Conservation (phyloP, 257 asterid genomes). For the Solanum stenotomum region DNA sequence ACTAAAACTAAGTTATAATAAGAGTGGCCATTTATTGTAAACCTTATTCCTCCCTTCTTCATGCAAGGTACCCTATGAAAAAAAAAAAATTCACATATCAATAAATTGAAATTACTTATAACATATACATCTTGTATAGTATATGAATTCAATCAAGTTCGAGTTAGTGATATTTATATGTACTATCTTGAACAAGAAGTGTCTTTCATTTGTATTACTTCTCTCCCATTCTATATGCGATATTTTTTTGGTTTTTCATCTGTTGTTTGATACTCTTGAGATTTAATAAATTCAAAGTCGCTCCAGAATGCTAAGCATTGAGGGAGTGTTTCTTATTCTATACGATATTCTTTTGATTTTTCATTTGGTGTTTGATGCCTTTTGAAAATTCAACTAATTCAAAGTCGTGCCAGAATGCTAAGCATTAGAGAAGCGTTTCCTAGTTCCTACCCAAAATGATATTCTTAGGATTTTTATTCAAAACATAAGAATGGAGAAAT, state of each 20-base stretch:
- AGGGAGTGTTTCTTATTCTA: not conserved
- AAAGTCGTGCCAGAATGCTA: not conserved
- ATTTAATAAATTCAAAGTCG: not conserved
- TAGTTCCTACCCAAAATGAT: not conserved
- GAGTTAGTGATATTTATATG: not conserved
- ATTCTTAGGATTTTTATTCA: rapidly evolving
- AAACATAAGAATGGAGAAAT: not conserved
- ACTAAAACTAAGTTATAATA: constrained; percentile 74
- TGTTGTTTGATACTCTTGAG: not conserved
- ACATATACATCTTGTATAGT: not conserved
- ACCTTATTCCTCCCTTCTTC: constrained; percentile 81
- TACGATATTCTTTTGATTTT: not conserved
- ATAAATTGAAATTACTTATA: not conserved
- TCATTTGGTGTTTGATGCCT: not conserved
- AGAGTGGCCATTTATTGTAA: constrained; percentile 79
- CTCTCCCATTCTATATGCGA: not conserved
- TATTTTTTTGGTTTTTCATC: not conserved
- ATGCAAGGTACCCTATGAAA: constrained; percentile 51
- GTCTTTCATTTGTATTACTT: not conserved
- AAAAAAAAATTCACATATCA: not conserved
- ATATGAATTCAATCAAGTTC: not conserved
- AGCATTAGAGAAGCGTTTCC: not conserved
- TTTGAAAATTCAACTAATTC: not conserved
- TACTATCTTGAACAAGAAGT: not conserved
- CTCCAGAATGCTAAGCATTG: not conserved